Evolutionary conservation across 192 early-diverging fungal species (phyloP), one percentile per base, ranked within the genome.

Genomic region (Linderina pennispora): DNA sequence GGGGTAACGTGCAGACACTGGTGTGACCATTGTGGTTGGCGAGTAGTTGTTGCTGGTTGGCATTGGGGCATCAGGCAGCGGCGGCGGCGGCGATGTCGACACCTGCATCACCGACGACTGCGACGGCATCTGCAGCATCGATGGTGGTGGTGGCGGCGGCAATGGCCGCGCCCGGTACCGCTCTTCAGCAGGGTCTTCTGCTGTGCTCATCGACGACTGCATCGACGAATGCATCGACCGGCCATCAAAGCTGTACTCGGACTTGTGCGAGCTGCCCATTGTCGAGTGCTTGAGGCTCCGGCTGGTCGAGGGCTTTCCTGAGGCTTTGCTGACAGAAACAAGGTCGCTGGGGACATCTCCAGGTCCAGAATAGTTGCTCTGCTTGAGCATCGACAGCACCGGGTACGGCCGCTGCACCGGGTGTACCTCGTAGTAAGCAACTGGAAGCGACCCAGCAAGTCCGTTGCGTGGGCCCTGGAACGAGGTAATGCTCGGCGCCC

Each of bases 391-490:
- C 10, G 22, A 15, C 17, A 71, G 49, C 15, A 43, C 23, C 8
- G 67, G 67, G 22, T 31, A 17, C n/a, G 55, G 43, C 1, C 60
- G 50, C 67, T 71, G 67, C 17, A 40, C 56, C 8, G 26, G 11
- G 5, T 42, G 55, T 8, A 71, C 40, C 10, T 71, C 67, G 55
- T 47, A 71, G 48, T 71, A 64, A 36, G 55, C 42, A 7, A 53
- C 55, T 23, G 67, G 67, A 44, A 71, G 56, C 40, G 56, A 44
- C n/a, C n/a, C n/a, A n/a, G n/a, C n/a, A n/a, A n/a, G n/a, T n/a
- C n/a, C n/a, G 23, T 40, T 50, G 37, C 55, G 17, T 9, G 60
- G 38, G 14, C 31, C 47, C 1, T 58, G 50, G 14, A 32, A 37
- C 9, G 44, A 40, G 11, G 59, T 44, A 42, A 55, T 44, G 21